Evolutionary conservation across 139 green algal genomes (phyloP).

Genomic region (Micractinium conductrix): DNA sequence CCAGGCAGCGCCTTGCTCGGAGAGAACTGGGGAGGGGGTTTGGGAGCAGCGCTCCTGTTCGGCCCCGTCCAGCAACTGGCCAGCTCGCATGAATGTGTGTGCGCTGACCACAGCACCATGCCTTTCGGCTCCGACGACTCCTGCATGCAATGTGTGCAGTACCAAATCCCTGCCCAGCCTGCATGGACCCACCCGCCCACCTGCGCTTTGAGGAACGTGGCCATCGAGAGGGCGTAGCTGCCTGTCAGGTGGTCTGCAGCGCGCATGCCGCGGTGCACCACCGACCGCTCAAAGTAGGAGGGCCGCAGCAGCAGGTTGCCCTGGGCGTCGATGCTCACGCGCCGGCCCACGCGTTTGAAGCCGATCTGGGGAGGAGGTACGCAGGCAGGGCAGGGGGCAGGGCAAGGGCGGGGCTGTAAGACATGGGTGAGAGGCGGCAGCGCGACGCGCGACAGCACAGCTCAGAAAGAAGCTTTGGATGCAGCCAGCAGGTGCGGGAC

Average conservation of each 20-base stretch:
- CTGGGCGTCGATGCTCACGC: not conserved
- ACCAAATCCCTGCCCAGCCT: not conserved
- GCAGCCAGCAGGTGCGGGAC: too few relatives aligned
- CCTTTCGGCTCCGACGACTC: too few relatives aligned
- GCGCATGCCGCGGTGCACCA: constrained; percentile 5
- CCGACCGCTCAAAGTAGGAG: constrained; percentile 22
- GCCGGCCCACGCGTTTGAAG: constrained; percentile 13
- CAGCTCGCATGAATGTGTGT: too few relatives aligned
- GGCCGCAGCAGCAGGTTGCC: constrained; percentile 7
- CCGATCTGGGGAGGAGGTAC: not conserved
- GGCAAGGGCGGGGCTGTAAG: not conserved
- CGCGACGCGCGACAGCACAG: too few relatives aligned
- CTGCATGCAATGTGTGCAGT: too few relatives aligned
- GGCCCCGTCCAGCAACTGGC: too few relatives aligned
- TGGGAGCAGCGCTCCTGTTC: too few relatives aligned
- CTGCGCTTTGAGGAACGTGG: constrained; percentile 7
- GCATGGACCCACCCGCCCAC: not conserved
- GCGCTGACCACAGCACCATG: too few relatives aligned
- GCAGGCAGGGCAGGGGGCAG: not conserved
- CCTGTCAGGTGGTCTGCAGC: not conserved
- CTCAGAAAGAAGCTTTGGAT: too few relatives aligned
- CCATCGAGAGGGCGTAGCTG: constrained; percentile 7
- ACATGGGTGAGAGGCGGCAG: too few relatives aligned
- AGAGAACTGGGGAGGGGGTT: not conserved
- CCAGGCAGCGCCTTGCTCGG: not conserved